A percentile compares a stretch with the other conserved stretches of the same genome.
These are phyloP conservation scores for Eutrema salsugineum DNA, from an alignment of 441 rosid genomes.

Conservation along the genomic window DNA sequence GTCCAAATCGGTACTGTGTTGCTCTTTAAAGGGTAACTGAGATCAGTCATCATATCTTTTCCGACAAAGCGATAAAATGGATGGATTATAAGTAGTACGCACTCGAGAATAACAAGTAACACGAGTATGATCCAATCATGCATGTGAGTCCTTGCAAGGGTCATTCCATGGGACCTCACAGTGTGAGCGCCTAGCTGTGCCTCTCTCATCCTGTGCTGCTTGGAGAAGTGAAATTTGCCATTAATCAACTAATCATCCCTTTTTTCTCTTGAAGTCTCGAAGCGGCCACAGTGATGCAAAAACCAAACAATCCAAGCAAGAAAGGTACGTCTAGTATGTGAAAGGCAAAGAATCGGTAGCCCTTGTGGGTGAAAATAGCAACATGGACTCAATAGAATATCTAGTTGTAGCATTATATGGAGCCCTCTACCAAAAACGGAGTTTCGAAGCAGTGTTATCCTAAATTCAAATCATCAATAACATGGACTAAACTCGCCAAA, in stretches of 20 bases:
- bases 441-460: background rate
- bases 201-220: conserved; percentile 53
- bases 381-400: background rate
- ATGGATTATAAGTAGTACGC: conserved; percentile 42
- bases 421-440: background rate
- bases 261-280: background rate
- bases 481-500: conserved; percentile 12
- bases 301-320: background rate
- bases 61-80: conserved; percentile 94
- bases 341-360: background rate
- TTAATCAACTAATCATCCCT: background rate
- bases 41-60: conserved; percentile 90
- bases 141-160: conserved; percentile 56
- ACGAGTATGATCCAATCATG: conserved; percentile 82
- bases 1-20: conserved; percentile 83
- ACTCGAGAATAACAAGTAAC: conserved; percentile 51
- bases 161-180: conserved; percentile 62
- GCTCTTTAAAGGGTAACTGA: conserved; percentile 68
- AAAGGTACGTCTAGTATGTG: conserved; percentile 1
- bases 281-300: conserved; percentile 6
- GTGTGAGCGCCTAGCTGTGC: conserved; percentile 62
- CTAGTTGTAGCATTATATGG: background rate
- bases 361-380: background rate
- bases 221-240: background rate
- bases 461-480: background rate